Conservation (phyloP, 78 protist genomes). For the Andalucia godoyi region DNA sequence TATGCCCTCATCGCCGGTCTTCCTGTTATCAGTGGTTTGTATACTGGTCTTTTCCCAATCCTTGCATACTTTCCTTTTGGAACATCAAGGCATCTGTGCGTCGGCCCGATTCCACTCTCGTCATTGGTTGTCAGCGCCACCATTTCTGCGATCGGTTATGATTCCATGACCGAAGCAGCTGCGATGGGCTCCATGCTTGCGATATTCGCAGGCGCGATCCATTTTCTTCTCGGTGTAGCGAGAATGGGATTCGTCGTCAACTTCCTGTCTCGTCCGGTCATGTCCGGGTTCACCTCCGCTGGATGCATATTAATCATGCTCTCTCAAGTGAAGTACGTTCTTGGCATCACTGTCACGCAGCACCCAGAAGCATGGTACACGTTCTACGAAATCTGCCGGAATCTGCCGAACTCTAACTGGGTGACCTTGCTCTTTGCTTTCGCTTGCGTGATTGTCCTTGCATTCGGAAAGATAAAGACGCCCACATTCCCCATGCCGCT, state of each 20-base stretch:
- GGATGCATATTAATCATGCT: conserved; percentile 50
- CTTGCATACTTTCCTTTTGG: conserved; percentile 59
- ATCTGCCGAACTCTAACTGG: conserved; percentile 7
- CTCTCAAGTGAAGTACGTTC: conserved; percentile 31
- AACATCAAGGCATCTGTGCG: conserved; percentile 37
- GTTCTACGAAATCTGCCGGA: neutral
- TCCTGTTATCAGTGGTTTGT: conserved; percentile 62
- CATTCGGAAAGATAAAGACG: neutral
- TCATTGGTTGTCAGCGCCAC: conserved; percentile 14
- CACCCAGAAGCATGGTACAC: neutral
- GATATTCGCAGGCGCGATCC: conserved; percentile 39
- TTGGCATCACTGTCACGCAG: neutral
- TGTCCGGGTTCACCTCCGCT: conserved; percentile 60
- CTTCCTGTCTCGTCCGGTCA: conserved; percentile 53
- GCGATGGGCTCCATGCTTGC: conserved; percentile 26
- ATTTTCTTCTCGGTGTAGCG: conserved; percentile 40
- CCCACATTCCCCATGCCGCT: conserved; percentile 35
- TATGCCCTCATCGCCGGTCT: conserved; percentile 29
- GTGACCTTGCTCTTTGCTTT: conserved; percentile 37
- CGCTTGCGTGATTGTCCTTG: conserved; percentile 14
- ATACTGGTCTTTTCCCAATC: conserved; percentile 47
- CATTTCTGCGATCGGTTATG: neutral
- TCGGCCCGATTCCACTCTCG: conserved; percentile 61
- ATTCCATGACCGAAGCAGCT: conserved; percentile 15
- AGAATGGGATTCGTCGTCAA: conserved; percentile 55